phyloP scores from a whole-genome alignment of 2,329 filamentous ascomycete genomes.

The Aspergillus oerlinghausenensis region DNA sequence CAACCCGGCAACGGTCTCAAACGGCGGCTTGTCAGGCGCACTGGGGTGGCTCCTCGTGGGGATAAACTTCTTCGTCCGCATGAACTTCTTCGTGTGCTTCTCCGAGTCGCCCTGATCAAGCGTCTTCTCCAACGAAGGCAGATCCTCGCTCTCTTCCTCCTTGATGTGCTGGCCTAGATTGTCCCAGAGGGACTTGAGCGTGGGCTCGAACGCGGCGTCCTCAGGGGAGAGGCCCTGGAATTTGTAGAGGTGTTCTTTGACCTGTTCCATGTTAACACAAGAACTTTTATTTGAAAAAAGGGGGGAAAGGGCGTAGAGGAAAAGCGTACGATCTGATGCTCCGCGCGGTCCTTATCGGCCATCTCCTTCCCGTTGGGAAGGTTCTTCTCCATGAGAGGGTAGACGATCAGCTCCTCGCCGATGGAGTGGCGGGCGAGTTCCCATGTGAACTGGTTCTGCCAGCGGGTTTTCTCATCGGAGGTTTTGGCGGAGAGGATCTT shows the following conservation, averaged over 20 bases:
- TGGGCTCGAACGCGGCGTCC: background rate
- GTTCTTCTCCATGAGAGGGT: background rate
- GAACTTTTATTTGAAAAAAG: too few relatives aligned
- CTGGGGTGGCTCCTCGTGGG: background rate
- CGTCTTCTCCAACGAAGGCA: background rate
- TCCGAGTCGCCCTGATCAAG: background rate
- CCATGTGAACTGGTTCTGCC: background rate
- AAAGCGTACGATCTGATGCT: background rate
- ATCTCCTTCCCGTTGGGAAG: background rate
- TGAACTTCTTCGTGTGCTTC: background rate
- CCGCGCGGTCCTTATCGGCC: background rate
- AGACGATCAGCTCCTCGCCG: background rate
- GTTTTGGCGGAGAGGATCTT: background rate
- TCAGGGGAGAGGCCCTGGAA: background rate
- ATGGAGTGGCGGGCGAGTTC: background rate
- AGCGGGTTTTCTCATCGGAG: background rate
- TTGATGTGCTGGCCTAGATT: background rate
- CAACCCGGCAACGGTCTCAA: background rate
- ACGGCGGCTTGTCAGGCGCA: background rate
- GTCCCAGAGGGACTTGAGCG: background rate
- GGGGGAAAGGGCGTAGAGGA: too few relatives aligned
- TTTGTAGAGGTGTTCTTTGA: background rate
- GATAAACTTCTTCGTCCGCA: background rate
- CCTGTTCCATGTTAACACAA: background rate
- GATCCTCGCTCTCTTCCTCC: background rate